Evolutionary conservation across 2,329 filamentous ascomycete species (phyloP), one percentile per base, ranked within the genome.

Genomic region (Trichoderma sp.): DNA sequence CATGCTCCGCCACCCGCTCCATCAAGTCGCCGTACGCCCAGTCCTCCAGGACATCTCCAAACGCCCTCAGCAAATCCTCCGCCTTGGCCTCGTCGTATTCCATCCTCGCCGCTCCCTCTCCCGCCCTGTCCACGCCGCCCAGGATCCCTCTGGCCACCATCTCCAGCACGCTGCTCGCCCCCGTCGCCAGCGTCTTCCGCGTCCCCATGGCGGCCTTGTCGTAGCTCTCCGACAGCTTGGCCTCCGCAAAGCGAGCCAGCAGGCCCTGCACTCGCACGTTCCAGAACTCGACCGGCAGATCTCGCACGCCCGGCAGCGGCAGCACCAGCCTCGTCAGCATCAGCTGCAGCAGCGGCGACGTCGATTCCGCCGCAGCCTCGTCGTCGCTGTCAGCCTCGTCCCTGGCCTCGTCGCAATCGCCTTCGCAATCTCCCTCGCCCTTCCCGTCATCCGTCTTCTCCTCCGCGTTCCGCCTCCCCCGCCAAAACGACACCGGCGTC

Each of bases 211-310:
- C 84, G 15, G 90, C 91, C 77, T 93, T 93, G 76, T 94, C 92
- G 74, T 93, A 94, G 75, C 90, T 93, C 77, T 94, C 92, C 1
- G 90, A 93, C 35, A 94, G 80, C 60, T 92, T 87, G 2, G 88
- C 90, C 35, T 88, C 84, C 9, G 84, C 88, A 64, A 94, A 80
- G 73, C 87, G 83, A 72, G 81, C 79, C 72, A 92, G 80, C 17
- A 92, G 77, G 2, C 84, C 83, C 71, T 87, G 84, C 27, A 90
- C 81, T 53, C 86, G 83, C n/a, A 83, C 80, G 37, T 82, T 83
- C 89, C 90, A 93, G 77, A 91, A 92, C 3, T 86, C 85, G 1
- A 80, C 75, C 0, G 87, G 83, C 2, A 94, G 81, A 68, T 89
- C 85, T 60, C 84, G 83, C 45, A 92, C 77, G 0, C 89, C 90